These are phyloP conservation scores for Thielaviopsis ethacetica DNA, from an alignment of 2,329 filamentous ascomycete genomes.

Conservation along the genomic window DNA sequence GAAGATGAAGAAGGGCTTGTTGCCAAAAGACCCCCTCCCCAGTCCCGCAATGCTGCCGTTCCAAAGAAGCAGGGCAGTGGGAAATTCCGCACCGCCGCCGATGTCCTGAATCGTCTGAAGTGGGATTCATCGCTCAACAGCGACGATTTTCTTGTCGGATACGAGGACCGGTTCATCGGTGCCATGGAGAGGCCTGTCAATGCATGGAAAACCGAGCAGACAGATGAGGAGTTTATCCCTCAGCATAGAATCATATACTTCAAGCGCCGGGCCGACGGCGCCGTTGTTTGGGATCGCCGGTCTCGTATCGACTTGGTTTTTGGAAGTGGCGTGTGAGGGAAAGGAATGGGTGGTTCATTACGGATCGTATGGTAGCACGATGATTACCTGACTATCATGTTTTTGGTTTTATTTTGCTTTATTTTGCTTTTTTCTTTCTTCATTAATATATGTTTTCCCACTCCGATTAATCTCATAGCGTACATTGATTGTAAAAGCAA, in stretches of 20 bases:
- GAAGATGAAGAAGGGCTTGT: slow-evolving; percentile 14
- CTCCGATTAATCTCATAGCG: too few species aligned
- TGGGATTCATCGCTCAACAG: slow-evolving; percentile 40
- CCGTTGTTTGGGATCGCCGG: slow-evolving; percentile 40
- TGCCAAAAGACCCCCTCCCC: background rate
- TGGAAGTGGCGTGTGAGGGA: slow-evolving; percentile 28
- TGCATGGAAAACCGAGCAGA: slow-evolving; percentile 44
- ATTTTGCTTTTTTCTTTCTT: too few species aligned
- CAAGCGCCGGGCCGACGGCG: slow-evolving; percentile 32
- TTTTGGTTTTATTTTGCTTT: too few species aligned
- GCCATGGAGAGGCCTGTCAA: slow-evolving; percentile 35
- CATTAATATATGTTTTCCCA: too few species aligned
- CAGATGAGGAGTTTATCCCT: slow-evolving; percentile 50
- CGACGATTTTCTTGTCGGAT: slow-evolving; percentile 39
- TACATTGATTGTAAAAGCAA: too few species aligned
- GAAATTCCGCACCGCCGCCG: slow-evolving; percentile 39
- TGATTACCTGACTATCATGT: too few species aligned
- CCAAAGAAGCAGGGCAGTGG: slow-evolving; percentile 19
- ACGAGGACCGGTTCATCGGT: slow-evolving; percentile 43
- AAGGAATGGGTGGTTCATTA: too few species aligned
- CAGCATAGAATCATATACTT: slow-evolving; percentile 49
- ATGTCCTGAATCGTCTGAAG: slow-evolving; percentile 42
- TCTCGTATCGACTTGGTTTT: slow-evolving; percentile 38
- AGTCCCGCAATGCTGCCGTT: slow-evolving; percentile 11
- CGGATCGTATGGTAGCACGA: too few species aligned